These are phyloP conservation scores for Alternaria triticimaculans DNA, from an alignment of 2,329 filamentous ascomycete genomes.

Conservation along the genomic window DNA sequence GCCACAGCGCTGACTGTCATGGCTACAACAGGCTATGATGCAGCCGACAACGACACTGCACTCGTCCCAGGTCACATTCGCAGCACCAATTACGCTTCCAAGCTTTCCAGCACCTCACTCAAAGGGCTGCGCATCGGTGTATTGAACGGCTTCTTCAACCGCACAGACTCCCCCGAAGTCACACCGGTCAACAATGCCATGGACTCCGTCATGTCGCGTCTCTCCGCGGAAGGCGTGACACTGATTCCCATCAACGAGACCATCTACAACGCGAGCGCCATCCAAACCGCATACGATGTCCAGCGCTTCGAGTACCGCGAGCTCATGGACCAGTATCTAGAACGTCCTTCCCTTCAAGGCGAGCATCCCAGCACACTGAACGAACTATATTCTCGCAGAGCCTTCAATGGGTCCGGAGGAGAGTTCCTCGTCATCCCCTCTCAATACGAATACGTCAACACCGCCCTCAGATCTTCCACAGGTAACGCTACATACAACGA, in stretches of 20 bases:
- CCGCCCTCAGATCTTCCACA: constrained; percentile 60
- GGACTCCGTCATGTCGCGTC: constrained; percentile 54
- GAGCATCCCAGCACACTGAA: constrained; percentile 54
- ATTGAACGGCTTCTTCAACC: constrained; percentile 65
- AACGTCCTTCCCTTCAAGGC: constrained; percentile 52
- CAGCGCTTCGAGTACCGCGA: constrained; percentile 68
- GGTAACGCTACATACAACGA: constrained; percentile 57
- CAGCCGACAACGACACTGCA: constrained; percentile 60
- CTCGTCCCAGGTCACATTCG: constrained; percentile 52
- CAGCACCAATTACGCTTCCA: constrained; percentile 57
- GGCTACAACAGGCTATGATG: constrained; percentile 59
- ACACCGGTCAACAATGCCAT: constrained; percentile 64
- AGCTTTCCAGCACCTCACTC: constrained; percentile 46
- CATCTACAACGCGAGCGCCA: constrained; percentile 60
- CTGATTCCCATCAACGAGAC: constrained; percentile 59
- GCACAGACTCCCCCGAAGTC: constrained; percentile 59
- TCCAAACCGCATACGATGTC: constrained; percentile 61
- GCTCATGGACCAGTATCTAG: constrained; percentile 63
- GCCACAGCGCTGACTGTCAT: constrained; percentile 61
- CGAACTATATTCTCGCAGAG: constrained; percentile 56
- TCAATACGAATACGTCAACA: constrained; percentile 64
- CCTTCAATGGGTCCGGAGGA: constrained; percentile 41
- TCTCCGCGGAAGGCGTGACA: constrained; percentile 57
- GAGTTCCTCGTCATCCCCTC: constrained; percentile 66
- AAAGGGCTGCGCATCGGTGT: constrained; percentile 57